A percentile compares a stretch with the other conserved stretches of the same genome.
phyloP scores from a whole-genome alignment of 2,329 filamentous ascomycete genomes.

The Elsinoe australis region DNA sequence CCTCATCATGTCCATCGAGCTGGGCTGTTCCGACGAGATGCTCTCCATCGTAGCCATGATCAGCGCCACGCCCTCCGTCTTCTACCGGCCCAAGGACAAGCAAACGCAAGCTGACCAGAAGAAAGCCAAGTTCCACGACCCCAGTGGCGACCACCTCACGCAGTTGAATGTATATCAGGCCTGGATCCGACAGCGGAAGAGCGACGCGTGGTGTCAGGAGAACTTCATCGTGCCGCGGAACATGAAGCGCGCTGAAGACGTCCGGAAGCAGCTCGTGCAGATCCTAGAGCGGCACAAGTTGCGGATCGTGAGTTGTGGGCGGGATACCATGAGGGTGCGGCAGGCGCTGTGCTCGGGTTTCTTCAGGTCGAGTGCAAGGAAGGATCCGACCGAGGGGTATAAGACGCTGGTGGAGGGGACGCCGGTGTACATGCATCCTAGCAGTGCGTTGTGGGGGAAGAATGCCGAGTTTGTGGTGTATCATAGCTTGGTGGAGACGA shows the following conservation, averaged over 20 bases:
- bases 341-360: conserved; percentile 87
- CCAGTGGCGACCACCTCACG: conserved; percentile 87
- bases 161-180: conserved; percentile 93
- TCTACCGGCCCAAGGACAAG: conserved; percentile 96
- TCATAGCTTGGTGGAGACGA: conserved; percentile 81
- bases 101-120: conserved; percentile 94
- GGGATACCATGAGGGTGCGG: conserved; percentile 77
- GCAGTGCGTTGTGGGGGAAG: conserved; percentile 87
- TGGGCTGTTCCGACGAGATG: conserved; percentile 87
- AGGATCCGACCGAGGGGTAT: conserved; percentile 94
- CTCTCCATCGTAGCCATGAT: conserved; percentile 94
- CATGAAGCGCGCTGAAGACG: conserved; percentile 84
- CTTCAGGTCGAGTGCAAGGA: conserved; percentile 90
- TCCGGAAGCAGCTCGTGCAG: conserved; percentile 80
- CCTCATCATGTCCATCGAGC: conserved; percentile 77
- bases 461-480: conserved; percentile 96
- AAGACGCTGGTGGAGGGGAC: conserved; percentile 95
- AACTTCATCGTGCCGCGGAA: conserved; percentile 92
- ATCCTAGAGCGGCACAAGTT: conserved; percentile 93
- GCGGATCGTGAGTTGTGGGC: conserved; percentile 72
- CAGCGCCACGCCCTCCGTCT: conserved; percentile 68
- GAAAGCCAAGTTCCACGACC: conserved; percentile 95
- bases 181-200: conserved; percentile 83
- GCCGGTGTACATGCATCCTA: conserved; percentile 89
- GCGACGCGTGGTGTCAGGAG: conserved; percentile 89